A percentile compares a stretch with the other conserved stretches of the same genome.
These are phyloP conservation scores for Yamadazyma sp. DNA, from an alignment of 1,139 yeast genomes.

Conservation along the genomic window DNA sequence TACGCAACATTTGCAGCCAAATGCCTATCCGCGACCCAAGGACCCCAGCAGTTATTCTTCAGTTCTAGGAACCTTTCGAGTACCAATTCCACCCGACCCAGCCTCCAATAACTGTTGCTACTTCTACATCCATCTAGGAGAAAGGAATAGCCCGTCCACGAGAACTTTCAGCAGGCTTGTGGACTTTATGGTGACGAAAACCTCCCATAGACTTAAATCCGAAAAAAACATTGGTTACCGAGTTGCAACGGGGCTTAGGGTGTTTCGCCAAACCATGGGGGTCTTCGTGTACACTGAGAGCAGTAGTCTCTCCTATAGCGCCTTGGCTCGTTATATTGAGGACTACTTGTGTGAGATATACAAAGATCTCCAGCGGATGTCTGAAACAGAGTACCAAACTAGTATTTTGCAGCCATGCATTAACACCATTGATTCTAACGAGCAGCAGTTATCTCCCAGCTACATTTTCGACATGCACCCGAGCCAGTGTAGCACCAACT, in stretches of 20 bases:
- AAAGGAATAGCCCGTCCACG: constrained; percentile 28
- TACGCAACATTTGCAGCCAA: constrained; percentile 15
- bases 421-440: constrained; percentile 14
- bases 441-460: constrained; percentile 18
- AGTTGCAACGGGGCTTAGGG: constrained; percentile 53
- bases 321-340: constrained; percentile 44
- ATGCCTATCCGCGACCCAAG: neutral
- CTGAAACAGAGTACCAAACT: constrained; percentile 30
- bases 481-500: constrained; percentile 25
- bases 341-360: constrained; percentile 44
- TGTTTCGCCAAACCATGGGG: constrained; percentile 54
- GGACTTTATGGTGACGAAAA: constrained; percentile 41
- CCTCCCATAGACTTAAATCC: constrained; percentile 49
- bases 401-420: constrained; percentile 37
- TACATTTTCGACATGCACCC: constrained; percentile 23
- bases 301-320: constrained; percentile 40
- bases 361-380: constrained; percentile 19
- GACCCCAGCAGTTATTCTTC: constrained; percentile 14
- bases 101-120: constrained; percentile 9
- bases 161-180: constrained; percentile 44
- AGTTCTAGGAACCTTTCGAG: constrained; percentile 8
- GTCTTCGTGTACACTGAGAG: constrained; percentile 45
- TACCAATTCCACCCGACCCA: constrained; percentile 1
- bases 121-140: constrained; percentile 56
- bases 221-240: constrained; percentile 47